Evolutionary conservation across 768 basidiomycete genomes (phyloP), one percentile per base, ranked within the genome.

Genomic region (Kwoniella sp.): DNA sequence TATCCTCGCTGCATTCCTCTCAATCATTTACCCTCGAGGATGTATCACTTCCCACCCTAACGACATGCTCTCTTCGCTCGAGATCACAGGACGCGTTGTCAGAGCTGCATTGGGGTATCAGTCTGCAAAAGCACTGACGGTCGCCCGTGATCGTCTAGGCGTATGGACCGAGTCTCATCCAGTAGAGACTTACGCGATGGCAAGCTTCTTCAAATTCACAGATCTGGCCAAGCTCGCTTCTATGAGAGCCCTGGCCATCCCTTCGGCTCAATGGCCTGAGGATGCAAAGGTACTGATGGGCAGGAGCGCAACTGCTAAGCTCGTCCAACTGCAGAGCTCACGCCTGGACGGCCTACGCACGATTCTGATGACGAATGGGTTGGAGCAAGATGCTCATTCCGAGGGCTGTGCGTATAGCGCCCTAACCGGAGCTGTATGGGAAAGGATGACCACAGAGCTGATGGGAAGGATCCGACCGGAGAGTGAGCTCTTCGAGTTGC

Each of bases 61-160:
- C 1, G 53, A 34, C 11, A 22, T 51, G 15, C 55, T 74, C 13
- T 55, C 57, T 29, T 55, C 63, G 4, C 55, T 73, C 17, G 69
- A 75, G 23, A 47, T 74, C 17, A 73, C 74, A 15, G 65, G 65
- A 1, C 56, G 61, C 26, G 76, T 78, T 25, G 59, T 75, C 34
- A 55, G 74, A 15, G 74, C 76, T n/a, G 59, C 71, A 20, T 50
- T 78, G 57, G 76, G 76, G 2, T 78, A 78, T 61, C 76, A 78
- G 63, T 69, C 67, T n/a, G 23, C 59, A 22, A 73, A 73, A 64
- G 73, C 71, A 1, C 52, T 78, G 0, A 45, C 48, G 1, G 20
- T 70, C 4, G 58, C 74, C 34, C 61, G 76, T 5, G 71, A 75
- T 51, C 53, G 60, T 4, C 41, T 78, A 25, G 34, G 17, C 11